Conservation (phyloP, 257 asterid genomes). For the Scutellaria minor region DNA sequence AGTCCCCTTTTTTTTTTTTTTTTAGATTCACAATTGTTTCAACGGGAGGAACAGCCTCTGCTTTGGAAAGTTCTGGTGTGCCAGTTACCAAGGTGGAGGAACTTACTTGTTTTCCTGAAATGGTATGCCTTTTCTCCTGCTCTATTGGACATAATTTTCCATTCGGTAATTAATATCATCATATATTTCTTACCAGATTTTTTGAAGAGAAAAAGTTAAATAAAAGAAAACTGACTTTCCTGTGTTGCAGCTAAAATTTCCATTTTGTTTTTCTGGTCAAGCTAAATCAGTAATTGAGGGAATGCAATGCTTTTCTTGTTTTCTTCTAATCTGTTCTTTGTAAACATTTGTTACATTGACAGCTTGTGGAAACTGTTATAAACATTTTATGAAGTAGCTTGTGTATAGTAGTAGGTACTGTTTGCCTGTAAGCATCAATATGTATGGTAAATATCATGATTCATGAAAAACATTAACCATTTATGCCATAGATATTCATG, state of each 20-base stretch:
- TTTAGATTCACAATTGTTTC: conserved; percentile 86
- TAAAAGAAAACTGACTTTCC: background rate
- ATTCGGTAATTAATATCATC: background rate
- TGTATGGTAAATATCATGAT: background rate
- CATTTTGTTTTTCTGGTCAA: background rate
- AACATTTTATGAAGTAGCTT: conserved; percentile 14
- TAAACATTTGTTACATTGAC: background rate
- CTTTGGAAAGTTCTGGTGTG: conserved; percentile 77
- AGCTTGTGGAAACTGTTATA: background rate
- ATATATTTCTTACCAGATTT: background rate
- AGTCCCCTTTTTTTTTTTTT: background rate
- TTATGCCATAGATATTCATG: background rate
- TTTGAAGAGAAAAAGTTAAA: background rate
- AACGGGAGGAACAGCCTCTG: conserved; percentile 95
- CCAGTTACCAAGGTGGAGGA: conserved; percentile 94
- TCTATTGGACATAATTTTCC: conserved; percentile 12
- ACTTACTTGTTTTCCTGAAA: conserved; percentile 89
- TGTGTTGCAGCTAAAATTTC: conserved; percentile 17
- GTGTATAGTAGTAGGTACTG: background rate
- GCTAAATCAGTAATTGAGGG: conserved; percentile 8
- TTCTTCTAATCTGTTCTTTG: background rate
- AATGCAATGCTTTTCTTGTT: background rate
- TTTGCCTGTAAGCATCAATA: background rate
- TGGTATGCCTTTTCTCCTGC: conserved; percentile 53
- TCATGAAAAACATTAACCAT: background rate